A percentile compares a stretch with the other conserved stretches of the same genome.
phyloP scores from a whole-genome alignment of 2,329 filamentous ascomycete species.

The Claviceps pazoutovae region DNA sequence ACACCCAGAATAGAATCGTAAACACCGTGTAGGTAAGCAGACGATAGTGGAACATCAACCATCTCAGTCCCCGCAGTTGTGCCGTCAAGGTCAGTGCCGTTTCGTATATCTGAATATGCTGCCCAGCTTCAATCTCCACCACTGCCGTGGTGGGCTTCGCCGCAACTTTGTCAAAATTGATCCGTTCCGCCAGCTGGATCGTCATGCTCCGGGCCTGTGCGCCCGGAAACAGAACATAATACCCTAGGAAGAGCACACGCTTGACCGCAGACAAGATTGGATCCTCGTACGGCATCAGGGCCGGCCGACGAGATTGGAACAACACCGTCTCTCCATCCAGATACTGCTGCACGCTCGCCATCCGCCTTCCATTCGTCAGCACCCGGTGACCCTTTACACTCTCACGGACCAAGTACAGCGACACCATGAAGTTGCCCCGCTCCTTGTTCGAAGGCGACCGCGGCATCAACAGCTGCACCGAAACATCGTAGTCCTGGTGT shows the following conservation, averaged over 20 bases:
- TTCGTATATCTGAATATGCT: slow-evolving; percentile 63
- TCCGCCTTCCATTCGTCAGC: not conserved
- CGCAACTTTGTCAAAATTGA: slow-evolving; percentile 42
- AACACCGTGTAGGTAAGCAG: slow-evolving; percentile 55
- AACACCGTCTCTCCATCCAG: slow-evolving; percentile 30
- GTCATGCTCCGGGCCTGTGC: slow-evolving; percentile 49
- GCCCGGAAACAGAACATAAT: slow-evolving; percentile 53
- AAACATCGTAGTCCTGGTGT: slow-evolving; percentile 74
- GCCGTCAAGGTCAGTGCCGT: slow-evolving; percentile 58
- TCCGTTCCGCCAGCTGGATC: slow-evolving; percentile 59
- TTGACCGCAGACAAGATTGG: slow-evolving; percentile 48
- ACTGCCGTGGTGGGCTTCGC: slow-evolving; percentile 32
- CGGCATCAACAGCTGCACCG: slow-evolving; percentile 61
- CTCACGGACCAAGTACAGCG: slow-evolving; percentile 50
- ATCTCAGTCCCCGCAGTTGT: slow-evolving; percentile 60
- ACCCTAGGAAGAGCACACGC: slow-evolving; percentile 49
- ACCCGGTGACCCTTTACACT: not conserved
- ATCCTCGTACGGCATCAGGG: slow-evolving; percentile 68
- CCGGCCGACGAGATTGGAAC: slow-evolving; percentile 55
- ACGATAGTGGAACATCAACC: slow-evolving; percentile 78
- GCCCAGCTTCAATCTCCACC: slow-evolving; percentile 54
- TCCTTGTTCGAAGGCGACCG: slow-evolving; percentile 61
- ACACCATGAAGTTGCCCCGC: slow-evolving; percentile 90
- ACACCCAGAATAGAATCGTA: slow-evolving; percentile 60
- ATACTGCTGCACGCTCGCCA: slow-evolving; percentile 15